Conservation (phyloP, 2,329 filamentous ascomycete genomes). For the Botrytis deweyae region DNA sequence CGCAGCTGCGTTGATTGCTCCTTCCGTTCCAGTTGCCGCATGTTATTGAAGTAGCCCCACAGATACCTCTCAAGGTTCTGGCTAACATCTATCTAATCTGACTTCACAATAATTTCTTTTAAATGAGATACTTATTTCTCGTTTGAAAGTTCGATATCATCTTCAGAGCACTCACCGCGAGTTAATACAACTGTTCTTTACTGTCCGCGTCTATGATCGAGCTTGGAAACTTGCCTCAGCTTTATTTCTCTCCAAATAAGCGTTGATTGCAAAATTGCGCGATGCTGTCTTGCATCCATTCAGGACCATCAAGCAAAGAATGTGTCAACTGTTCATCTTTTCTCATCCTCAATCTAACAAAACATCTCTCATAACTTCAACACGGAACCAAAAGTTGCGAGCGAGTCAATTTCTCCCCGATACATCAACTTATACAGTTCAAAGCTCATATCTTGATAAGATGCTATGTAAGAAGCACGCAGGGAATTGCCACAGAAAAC, state of each 20-base stretch:
- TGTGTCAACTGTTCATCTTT: accelerated
- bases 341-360: not conserved
- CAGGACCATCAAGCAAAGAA: not conserved
- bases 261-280: not conserved
- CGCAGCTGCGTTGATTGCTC: too few species aligned
- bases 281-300: not conserved
- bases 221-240: not conserved
- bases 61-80: too few species aligned
- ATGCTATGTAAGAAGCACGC: accelerated
- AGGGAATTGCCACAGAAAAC: too few species aligned
- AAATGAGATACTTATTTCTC: not conserved
- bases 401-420: not conserved
- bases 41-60: too few species aligned
- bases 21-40: too few species aligned
- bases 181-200: too few species aligned
- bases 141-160: accelerated
- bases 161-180: not conserved
- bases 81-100: not conserved
- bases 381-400: not conserved
- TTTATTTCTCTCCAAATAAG: not conserved
- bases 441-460: not conserved
- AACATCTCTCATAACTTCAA: not conserved
- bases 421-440: not conserved
- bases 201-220: not conserved
- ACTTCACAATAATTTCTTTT: not conserved